Percentiles rank a stretch among this genome's conserved stretches.
These are phyloP conservation scores for Thuidium tamariscinum DNA, from an alignment of 225 moss, liverwort and hornwort species.

Conservation along the genomic window DNA sequence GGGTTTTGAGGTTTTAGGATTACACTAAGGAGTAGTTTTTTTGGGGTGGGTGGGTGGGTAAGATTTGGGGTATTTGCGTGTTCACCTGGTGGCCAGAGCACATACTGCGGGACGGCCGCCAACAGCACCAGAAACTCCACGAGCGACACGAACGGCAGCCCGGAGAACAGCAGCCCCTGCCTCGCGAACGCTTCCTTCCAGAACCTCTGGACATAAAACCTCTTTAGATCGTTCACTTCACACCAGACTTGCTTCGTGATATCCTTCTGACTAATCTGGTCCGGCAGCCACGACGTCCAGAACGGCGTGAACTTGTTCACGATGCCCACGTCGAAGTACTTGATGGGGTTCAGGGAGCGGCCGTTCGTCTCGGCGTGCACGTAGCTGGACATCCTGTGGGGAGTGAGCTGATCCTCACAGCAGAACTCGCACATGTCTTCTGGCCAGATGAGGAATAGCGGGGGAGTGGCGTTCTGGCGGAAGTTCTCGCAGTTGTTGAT, in stretches of 20 bases:
- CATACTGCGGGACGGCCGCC: background rate
- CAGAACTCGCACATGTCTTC: background rate
- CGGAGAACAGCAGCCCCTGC: background rate
- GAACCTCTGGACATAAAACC: background rate
- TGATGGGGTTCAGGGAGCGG: background rate
- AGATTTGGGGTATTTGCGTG: background rate
- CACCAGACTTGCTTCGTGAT: background rate
- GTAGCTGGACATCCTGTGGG: background rate
- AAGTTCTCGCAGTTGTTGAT: background rate
- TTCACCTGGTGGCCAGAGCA: background rate
- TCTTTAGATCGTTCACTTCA: background rate
- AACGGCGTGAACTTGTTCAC: background rate
- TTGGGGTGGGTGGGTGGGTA: no score
- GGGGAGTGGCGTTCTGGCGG: background rate
- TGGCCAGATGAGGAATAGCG: background rate
- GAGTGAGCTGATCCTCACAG: background rate
- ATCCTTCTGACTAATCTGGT: slow-evolving; percentile 1
- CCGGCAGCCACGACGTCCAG: background rate
- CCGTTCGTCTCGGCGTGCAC: background rate
- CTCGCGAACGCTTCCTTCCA: background rate
- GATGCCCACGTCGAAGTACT: background rate
- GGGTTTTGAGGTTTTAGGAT: background rate
- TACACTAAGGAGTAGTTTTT: background rate
- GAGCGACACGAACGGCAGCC: background rate
- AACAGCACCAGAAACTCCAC: background rate